These are phyloP conservation scores for Agaricus blazei DNA, from an alignment of 768 basidiomycete genomes.

Conservation along the genomic window DNA sequence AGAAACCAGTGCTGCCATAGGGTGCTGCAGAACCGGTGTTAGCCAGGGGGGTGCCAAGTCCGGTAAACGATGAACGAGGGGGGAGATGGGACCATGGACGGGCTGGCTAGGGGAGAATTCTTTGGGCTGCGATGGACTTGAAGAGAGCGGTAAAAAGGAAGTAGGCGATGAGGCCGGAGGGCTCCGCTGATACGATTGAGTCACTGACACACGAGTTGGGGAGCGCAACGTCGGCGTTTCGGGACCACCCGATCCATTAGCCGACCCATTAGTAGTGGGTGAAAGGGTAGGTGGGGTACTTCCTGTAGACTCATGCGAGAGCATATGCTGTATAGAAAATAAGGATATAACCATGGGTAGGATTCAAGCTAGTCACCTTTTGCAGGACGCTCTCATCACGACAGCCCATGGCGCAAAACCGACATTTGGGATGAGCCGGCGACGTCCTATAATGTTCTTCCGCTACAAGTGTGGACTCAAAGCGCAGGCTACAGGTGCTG, in stretches of 20 bases:
- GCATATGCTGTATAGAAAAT: conserved; percentile 14
- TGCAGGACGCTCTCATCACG: conserved; percentile 29
- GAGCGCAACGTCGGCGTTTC: conserved; percentile 6
- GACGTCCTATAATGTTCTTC: conserved; percentile 38
- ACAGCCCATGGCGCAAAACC: conserved; percentile 37
- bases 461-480: conserved; percentile 29
- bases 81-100: not conserved
- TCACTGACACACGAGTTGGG: not conserved
- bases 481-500: conserved; percentile 32
- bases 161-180: not conserved
- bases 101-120: not conserved
- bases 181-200: not conserved
- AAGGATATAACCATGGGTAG: not conserved
- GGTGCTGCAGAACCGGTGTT: not conserved
- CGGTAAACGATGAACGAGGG: not conserved
- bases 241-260: not conserved
- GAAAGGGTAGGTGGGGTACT: not conserved
- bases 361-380: conserved; percentile 22
- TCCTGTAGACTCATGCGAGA: not conserved
- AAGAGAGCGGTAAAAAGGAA: conserved; percentile 7
- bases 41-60: not conserved
- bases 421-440: conserved; percentile 40
- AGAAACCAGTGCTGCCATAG: conserved; percentile 19
- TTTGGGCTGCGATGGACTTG: conserved; percentile 2
- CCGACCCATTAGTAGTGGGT: not conserved